Percentiles rank a stretch among this genome's conserved stretches.
Evolutionary conservation across 202 grass and related monocot genomes (phyloP).

Genomic region (Hordeum pubiflorum): DNA sequence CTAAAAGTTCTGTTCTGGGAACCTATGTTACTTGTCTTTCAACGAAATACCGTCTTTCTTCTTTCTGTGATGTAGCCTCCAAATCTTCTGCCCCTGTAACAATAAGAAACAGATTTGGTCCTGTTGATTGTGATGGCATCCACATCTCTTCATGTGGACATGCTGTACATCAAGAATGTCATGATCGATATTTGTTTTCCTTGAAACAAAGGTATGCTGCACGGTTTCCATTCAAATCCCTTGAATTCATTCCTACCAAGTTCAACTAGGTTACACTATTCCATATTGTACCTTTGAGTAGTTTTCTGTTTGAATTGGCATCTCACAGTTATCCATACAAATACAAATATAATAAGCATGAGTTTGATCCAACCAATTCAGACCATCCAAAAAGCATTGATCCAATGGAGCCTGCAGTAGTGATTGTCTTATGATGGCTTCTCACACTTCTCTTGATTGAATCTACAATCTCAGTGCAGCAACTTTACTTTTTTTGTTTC

Average conservation of each 20-base stretch:
- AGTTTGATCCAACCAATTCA: not conserved
- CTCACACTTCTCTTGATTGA: conserved; percentile 15
- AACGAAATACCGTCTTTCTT: conserved; percentile 44
- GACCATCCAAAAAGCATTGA: not conserved
- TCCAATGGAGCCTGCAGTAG: not conserved
- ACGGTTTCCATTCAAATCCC: not conserved
- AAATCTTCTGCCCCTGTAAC: conserved; percentile 31
- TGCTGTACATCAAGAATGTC: conserved; percentile 95
- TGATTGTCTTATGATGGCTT: not conserved
- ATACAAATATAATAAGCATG: not conserved
- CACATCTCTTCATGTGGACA: conserved; percentile 94
- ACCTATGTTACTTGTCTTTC: conserved; percentile 69
- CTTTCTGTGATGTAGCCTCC: conserved; percentile 36
- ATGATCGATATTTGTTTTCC: conserved; percentile 88
- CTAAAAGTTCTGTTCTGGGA: conserved; percentile 58
- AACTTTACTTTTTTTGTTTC: conserved; percentile 13
- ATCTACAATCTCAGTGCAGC: not conserved
- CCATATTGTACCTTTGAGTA: not conserved
- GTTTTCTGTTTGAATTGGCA: not conserved
- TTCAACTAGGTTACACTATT: not conserved
- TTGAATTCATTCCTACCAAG: conserved; percentile 1
- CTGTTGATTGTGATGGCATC: conserved; percentile 80
- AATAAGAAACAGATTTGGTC: conserved; percentile 58
- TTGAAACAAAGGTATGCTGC: conserved; percentile 86
- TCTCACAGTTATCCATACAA: not conserved